Percentiles rank a stretch among this genome's conserved stretches.
phyloP scores from a whole-genome alignment of 371 early-diverging fungal genomes.

The Mucor mucedo region DNA sequence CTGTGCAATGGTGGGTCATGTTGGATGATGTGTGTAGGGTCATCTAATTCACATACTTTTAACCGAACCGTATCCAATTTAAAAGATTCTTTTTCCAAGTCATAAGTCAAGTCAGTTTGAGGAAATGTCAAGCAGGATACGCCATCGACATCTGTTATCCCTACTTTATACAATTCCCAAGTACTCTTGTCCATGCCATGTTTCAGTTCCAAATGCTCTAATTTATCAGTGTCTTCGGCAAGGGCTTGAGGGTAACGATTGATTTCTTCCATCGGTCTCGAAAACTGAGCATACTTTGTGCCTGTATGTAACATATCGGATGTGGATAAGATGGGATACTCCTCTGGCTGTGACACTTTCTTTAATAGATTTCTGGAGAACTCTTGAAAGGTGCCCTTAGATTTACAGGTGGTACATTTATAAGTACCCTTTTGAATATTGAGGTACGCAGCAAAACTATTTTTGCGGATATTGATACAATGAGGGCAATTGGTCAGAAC shows the following conservation, averaged over 20 bases:
- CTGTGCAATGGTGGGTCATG: slow-evolving; percentile 38
- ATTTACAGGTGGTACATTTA: slow-evolving; percentile 36
- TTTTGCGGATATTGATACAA: slow-evolving; percentile 42
- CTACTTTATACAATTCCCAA: slow-evolving; percentile 38
- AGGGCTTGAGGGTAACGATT: slow-evolving; percentile 26
- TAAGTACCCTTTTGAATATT: slow-evolving; percentile 43
- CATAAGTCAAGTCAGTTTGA: slow-evolving; percentile 39
- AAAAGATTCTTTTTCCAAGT: slow-evolving; percentile 14
- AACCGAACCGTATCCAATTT: slow-evolving; percentile 35
- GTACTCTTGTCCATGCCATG: slow-evolving; percentile 32
- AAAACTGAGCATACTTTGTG: slow-evolving; percentile 8
- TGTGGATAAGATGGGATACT: slow-evolving; percentile 11
- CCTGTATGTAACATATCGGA: slow-evolving; percentile 5
- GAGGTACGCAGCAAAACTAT: slow-evolving; percentile 46
- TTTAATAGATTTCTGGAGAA: slow-evolving; percentile 10
- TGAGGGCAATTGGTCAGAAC: slow-evolving; percentile 52
- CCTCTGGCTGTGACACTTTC: not conserved
- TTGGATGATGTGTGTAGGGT: slow-evolving; percentile 14
- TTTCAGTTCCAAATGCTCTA: slow-evolving; percentile 22
- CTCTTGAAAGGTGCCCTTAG: slow-evolving; percentile 37
- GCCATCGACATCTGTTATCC: slow-evolving; percentile 9
- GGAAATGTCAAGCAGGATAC: slow-evolving; percentile 49
- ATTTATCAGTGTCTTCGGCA: slow-evolving; percentile 12
- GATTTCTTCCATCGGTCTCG: slow-evolving; percentile 34
- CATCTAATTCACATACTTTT: slow-evolving; percentile 38